Evolutionary conservation across 208 protist species (phyloP).

Genomic region (Balamuthia mandrillaris): DNA sequence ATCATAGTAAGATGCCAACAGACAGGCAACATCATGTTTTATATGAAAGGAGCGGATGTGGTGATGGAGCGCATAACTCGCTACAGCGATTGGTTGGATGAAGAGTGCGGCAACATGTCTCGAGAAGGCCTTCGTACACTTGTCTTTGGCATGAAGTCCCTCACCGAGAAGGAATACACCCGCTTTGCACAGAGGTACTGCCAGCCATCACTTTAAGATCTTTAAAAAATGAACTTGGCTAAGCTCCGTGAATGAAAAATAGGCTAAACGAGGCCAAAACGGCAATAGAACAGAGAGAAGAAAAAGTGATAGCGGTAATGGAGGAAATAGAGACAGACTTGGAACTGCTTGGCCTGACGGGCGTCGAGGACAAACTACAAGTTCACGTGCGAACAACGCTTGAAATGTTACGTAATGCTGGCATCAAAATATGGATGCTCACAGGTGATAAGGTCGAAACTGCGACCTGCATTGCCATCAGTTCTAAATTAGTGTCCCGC

Average conservation of each 20-base stretch:
- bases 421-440: slow-evolving; percentile 97
- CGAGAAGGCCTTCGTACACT: slow-evolving; percentile 82
- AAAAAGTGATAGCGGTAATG: slow-evolving; percentile 74
- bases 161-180: slow-evolving; percentile 81
- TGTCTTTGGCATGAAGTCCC: slow-evolving; percentile 67
- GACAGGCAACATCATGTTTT: slow-evolving; percentile 80
- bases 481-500: slow-evolving; percentile 81
- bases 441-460: slow-evolving; percentile 96
- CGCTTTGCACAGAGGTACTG: slow-evolving; percentile 65
- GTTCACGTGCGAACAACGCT: slow-evolving; percentile 81
- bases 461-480: slow-evolving; percentile 89
- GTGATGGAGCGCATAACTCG: slow-evolving; percentile 70
- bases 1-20: slow-evolving; percentile 82
- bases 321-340: slow-evolving; percentile 79
- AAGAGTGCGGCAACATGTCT: slow-evolving; percentile 94
- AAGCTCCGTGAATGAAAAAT: background rate
- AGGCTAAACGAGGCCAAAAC: slow-evolving; percentile 47
- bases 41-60: slow-evolving; percentile 94
- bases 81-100: slow-evolving; percentile 87
- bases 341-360: slow-evolving; percentile 82
- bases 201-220: too few species aligned
- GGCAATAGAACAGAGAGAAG: slow-evolving; percentile 52
- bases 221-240: too few species aligned
- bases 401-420: slow-evolving; percentile 92
- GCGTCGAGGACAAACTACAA: slow-evolving; percentile 97